Percentiles rank a stretch among this genome's conserved stretches.
Evolutionary conservation across 2,329 filamentous ascomycete species (phyloP).

Genomic region (Mariannaea sp.): DNA sequence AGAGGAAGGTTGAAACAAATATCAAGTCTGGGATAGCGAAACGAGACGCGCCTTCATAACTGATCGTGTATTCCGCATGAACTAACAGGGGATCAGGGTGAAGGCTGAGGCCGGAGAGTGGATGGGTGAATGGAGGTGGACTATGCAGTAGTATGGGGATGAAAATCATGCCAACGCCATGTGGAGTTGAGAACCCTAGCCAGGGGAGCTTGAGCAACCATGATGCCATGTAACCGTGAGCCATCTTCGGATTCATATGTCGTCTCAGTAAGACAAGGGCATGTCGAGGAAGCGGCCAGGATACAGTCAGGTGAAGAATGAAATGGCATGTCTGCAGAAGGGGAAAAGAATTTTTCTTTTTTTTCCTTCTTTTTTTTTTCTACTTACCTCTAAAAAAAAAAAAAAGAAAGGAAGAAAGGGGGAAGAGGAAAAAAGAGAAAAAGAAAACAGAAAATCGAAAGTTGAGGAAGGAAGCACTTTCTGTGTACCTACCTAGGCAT

Average conservation of each 20-base stretch:
- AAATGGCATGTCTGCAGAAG: slow-evolving; percentile 24
- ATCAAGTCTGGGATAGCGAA: too few species aligned
- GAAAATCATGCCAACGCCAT: slow-evolving; percentile 17
- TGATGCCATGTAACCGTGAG: slow-evolving; percentile 29
- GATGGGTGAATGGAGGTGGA: slow-evolving; percentile 15
- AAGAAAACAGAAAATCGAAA: not conserved
- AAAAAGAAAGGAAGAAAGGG: not conserved
- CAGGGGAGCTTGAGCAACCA: slow-evolving; percentile 18
- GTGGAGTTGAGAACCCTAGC: slow-evolving; percentile 22
- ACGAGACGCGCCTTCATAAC: too few species aligned
- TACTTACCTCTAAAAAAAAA: too few species aligned
- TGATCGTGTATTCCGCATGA: too few species aligned
- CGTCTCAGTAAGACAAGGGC: slow-evolving; percentile 28
- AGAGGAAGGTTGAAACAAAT: too few species aligned
- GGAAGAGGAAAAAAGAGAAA: not conserved
- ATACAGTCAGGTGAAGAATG: slow-evolving; percentile 19
- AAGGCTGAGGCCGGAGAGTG: slow-evolving; percentile 2
- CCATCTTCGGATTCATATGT: slow-evolving; percentile 19
- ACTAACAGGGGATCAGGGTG: not conserved
- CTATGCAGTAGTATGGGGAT: not conserved
- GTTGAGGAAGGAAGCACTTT: too few species aligned
- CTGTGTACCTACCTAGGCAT: not conserved
- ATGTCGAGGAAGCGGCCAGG: slow-evolving; percentile 15
- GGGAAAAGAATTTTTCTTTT: slow-evolving; percentile 21
- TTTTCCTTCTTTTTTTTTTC: too few species aligned